Conservation (phyloP, 1,284 basidiomycete species). For the Xanthoconium separans region DNA sequence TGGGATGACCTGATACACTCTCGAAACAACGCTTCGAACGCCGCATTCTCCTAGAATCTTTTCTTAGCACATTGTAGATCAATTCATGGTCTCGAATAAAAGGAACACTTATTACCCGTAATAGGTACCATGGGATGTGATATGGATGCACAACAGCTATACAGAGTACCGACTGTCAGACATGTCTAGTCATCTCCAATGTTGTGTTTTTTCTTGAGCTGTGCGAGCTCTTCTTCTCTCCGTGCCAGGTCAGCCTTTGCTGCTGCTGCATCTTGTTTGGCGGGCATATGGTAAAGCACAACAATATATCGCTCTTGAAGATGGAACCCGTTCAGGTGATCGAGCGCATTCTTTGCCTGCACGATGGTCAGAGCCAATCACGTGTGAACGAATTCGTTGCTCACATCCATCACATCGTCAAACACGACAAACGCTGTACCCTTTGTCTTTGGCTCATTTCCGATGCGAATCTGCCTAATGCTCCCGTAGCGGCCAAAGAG, state of each 20-base stretch:
- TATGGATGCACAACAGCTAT: background rate
- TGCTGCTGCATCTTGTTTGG: constrained; percentile 89
- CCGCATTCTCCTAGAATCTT: constrained; percentile 10
- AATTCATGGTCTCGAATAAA: constrained; percentile 8
- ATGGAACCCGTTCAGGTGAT: constrained; percentile 98
- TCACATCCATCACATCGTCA: constrained; percentile 86
- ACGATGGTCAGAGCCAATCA: constrained; percentile 14
- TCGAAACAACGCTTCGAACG: constrained; percentile 5
- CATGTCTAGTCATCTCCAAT: constrained; percentile 62
- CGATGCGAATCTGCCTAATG: constrained; percentile 93
- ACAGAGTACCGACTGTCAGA: constrained; percentile 5
- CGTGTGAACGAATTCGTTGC: constrained; percentile 28
- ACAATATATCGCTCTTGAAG: constrained; percentile 97
- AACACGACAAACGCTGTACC: constrained; percentile 96
- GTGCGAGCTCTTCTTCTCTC: constrained; percentile 87
- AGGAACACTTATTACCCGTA: constrained; percentile 8
- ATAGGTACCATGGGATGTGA: constrained; percentile 2
- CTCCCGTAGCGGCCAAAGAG: constrained; percentile 97
- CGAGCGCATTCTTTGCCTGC: constrained; percentile 93
- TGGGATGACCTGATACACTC: constrained; percentile 3
- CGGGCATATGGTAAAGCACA: constrained; percentile 96
- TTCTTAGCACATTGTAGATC: constrained; percentile 12
- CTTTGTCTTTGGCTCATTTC: constrained; percentile 88
- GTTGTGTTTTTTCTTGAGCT: constrained; percentile 84
- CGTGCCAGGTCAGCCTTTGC: constrained; percentile 91